Conservation (phyloP, 1,284 basidiomycete genomes). For the Boletus semigastroideus region DNA sequence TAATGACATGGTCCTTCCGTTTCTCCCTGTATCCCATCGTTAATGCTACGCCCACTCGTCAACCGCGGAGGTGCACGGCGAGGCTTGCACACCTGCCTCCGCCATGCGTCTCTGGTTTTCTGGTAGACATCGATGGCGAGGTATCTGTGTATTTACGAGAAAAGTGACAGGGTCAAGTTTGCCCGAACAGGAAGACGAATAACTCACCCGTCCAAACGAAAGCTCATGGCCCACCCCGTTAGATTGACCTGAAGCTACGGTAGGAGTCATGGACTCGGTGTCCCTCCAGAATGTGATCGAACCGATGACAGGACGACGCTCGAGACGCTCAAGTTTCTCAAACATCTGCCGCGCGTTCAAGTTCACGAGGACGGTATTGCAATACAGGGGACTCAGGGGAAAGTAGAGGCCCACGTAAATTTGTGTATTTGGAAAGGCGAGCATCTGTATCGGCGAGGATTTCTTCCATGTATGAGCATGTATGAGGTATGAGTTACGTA, state of each 20-base stretch:
- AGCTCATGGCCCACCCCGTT: not conserved
- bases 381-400: slow-evolving; percentile 33
- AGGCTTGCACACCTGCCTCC: slow-evolving; percentile 17
- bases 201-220: slow-evolving; percentile 4
- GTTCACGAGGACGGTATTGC: slow-evolving; percentile 33
- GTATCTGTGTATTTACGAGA: not conserved
- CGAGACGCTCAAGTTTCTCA: slow-evolving; percentile 11
- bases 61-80: not conserved
- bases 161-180: not conserved
- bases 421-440: slow-evolving; percentile 13
- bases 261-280: not conserved
- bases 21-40: not conserved
- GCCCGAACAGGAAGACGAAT: not conserved
- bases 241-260: not conserved
- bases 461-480: no score
- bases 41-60: not conserved
- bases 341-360: slow-evolving; percentile 26
- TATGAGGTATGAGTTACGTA: not conserved
- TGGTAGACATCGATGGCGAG: slow-evolving; percentile 7
- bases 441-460: slow-evolving; percentile 9
- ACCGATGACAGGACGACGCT: not conserved
- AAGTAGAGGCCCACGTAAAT: slow-evolving; percentile 26
- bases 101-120: not conserved
- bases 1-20: not conserved
- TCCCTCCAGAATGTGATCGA: slow-evolving; percentile 12